Evolutionary conservation across 306 rosid species (phyloP).

Genomic region (Crataegus laevigata): DNA sequence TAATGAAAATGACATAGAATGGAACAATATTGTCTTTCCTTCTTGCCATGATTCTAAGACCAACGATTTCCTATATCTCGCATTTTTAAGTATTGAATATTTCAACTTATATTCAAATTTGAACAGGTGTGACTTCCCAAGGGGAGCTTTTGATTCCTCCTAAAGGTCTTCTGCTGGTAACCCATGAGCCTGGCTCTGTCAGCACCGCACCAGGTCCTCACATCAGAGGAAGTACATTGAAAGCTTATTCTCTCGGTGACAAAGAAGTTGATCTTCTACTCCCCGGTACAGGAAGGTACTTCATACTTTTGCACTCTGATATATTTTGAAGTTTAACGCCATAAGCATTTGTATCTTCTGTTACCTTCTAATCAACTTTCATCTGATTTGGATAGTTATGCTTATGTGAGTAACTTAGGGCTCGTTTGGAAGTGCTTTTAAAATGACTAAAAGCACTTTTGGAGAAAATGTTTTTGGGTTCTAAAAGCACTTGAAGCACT

Average conservation of each 20-base stretch:
- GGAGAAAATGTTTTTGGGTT: too few relatives aligned
- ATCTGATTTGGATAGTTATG: not conserved
- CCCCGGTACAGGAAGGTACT: constrained; percentile 90
- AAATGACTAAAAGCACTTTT: too few relatives aligned
- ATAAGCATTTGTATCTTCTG: not conserved
- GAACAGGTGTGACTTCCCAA: constrained; percentile 36
- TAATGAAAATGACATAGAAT: not conserved
- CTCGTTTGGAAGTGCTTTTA: too few relatives aligned
- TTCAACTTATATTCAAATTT: constrained; percentile 14
- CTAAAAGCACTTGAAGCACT: too few relatives aligned
- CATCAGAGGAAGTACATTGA: constrained; percentile 75
- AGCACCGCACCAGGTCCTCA: constrained; percentile 84
- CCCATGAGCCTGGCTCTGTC: constrained; percentile 76
- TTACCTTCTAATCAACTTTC: not conserved
- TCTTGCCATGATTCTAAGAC: not conserved
- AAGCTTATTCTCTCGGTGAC: constrained; percentile 83
- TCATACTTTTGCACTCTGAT: not conserved
- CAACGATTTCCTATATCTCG: not conserved
- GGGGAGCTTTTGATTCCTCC: constrained; percentile 51
- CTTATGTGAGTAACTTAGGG: not conserved
- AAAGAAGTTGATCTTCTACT: constrained; percentile 82
- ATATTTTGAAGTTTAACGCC: not conserved
- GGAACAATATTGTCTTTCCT: not conserved
- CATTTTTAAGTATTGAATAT: not conserved
- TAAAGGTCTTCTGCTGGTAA: constrained; percentile 61